These are phyloP conservation scores for Fusarium pseudoanthophilum DNA, from an alignment of 2,329 filamentous ascomycete genomes.

Conservation along the genomic window DNA sequence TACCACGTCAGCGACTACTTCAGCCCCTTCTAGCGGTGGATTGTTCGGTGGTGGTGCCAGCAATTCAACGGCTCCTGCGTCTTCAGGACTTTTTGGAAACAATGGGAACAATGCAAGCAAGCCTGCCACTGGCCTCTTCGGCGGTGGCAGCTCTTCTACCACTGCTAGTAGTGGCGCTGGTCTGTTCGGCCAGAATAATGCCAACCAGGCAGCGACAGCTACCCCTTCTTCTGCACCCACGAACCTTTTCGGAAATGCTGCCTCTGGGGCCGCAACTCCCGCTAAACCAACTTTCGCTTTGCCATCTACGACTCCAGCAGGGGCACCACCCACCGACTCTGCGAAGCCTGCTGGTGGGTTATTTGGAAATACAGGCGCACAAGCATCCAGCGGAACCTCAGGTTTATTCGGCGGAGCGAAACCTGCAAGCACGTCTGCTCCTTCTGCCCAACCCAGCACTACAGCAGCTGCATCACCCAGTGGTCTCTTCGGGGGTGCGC, in stretches of 20 bases:
- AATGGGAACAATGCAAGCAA: constrained; percentile 34
- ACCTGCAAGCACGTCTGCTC: constrained; percentile 39
- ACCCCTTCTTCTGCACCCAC: constrained; percentile 43
- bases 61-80: constrained; percentile 44
- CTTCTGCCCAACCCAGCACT: constrained; percentile 29
- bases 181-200: constrained; percentile 44
- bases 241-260: constrained; percentile 46
- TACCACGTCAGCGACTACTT: constrained; percentile 44
- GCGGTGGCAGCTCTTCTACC: constrained; percentile 43
- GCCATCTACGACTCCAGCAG: constrained; percentile 65
- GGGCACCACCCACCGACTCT: constrained; percentile 59
- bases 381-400: constrained; percentile 35
- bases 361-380: constrained; percentile 39
- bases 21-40: constrained; percentile 37
- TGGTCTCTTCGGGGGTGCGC: constrained; percentile 51
- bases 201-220: constrained; percentile 37
- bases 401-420: constrained; percentile 48
- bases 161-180: constrained; percentile 28
- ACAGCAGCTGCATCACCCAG: constrained; percentile 31
- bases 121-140: constrained; percentile 43
- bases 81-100: constrained; percentile 49
- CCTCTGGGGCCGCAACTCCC: constrained; percentile 49
- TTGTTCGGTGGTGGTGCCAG: constrained; percentile 42
- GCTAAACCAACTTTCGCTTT: constrained; percentile 61
- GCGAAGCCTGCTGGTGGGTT: constrained; percentile 44